Evolutionary conservation across 2,329 filamentous ascomycete species (phyloP).

Genomic region (Orbilia oligospora): DNA sequence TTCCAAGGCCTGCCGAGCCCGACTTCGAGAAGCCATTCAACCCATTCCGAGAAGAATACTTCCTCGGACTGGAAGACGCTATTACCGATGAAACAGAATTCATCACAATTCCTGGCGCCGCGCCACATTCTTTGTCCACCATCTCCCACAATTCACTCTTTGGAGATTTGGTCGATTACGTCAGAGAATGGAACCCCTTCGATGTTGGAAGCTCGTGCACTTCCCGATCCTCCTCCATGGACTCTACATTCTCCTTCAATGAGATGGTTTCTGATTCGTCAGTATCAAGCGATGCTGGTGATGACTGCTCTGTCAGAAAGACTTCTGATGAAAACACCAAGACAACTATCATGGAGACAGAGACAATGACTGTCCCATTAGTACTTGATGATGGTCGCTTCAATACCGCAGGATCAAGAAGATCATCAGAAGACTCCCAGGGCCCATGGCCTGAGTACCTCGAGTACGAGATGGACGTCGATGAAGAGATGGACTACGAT

Average conservation of each 20-base stretch:
- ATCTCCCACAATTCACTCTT: conserved; percentile 57
- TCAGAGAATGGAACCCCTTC: conserved; percentile 60
- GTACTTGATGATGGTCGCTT: conserved; percentile 45
- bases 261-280: conserved; percentile 57
- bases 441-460: conserved; percentile 57
- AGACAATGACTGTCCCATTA: conserved; percentile 48
- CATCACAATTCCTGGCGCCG: conserved; percentile 37
- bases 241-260: conserved; percentile 58
- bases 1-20: conserved; percentile 26
- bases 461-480: conserved; percentile 49
- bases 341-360: conserved; percentile 11
- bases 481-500: conserved; percentile 58
- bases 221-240: conserved; percentile 55
- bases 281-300: conserved; percentile 54
- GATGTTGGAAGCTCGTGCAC: conserved; percentile 51
- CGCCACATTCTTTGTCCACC: conserved; percentile 36
- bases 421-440: conserved; percentile 46
- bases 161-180: conserved; percentile 59
- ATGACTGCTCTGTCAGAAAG: conserved; percentile 47
- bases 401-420: conserved; percentile 24
- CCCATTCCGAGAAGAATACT: conserved; percentile 57
- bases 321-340: conserved; percentile 44
- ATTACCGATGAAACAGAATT: conserved; percentile 59
- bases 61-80: conserved; percentile 53
- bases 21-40: conserved; percentile 48